Percentiles rank a stretch among this genome's conserved stretches.
These are phyloP conservation scores for Alternaria infectoria DNA, from an alignment of 2,329 filamentous ascomycete genomes.

Conservation along the genomic window DNA sequence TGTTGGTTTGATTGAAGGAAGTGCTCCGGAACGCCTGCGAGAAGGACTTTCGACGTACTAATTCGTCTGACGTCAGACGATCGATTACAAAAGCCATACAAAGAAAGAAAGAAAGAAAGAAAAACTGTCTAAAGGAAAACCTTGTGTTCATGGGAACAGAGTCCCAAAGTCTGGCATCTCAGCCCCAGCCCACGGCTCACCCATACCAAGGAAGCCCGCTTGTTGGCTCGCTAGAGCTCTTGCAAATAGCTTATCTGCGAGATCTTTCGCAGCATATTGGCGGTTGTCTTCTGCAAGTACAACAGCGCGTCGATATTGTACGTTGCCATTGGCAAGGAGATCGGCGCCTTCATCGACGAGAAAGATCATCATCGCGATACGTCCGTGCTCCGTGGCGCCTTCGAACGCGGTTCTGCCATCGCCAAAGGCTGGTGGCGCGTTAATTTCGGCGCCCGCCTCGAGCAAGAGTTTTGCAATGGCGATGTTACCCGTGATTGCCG, in stretches of 20 bases:
- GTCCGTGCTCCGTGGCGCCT: slow-evolving; percentile 37
- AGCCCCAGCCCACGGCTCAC: neutral
- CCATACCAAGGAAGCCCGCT: neutral
- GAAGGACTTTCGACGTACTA: no score
- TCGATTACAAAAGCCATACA: no score
- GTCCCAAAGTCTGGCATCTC: no score
- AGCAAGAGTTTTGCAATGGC: neutral
- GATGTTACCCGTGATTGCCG: neutral
- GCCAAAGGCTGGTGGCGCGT: neutral
- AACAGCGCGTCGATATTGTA: neutral
- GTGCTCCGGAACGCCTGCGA: no score
- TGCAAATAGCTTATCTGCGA: neutral
- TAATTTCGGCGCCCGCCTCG: neutral
- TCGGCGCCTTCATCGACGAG: neutral
- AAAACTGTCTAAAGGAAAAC: no score
- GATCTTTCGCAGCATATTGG: neutral
- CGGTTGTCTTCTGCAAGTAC: neutral
- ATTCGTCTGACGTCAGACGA: no score
- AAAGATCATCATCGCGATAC: slow-evolving; percentile 32
- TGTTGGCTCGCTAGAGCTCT: neutral
- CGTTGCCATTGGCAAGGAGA: neutral
- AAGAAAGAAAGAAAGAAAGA: no score
- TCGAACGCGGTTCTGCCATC: slow-evolving; percentile 24
- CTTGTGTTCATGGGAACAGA: no score
- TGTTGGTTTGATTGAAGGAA: no score